Base-by-base conservation (phyloP, 2,329 filamentous ascomycete genomes). In the Curvularia hawaiiensis region DNA sequence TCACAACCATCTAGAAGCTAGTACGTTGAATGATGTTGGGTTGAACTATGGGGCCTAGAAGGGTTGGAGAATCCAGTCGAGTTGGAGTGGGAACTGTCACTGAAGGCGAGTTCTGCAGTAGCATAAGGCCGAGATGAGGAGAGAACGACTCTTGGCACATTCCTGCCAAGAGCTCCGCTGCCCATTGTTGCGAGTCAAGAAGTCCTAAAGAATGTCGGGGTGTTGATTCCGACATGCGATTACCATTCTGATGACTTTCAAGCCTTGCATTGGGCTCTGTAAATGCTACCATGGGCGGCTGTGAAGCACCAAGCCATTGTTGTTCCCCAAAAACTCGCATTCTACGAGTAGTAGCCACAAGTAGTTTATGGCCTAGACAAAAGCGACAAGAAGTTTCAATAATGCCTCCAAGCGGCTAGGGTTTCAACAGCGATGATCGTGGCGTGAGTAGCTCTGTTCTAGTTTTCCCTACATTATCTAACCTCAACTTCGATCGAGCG, bases 381-480 rank as follows among this genome's bases (percentile, higher is more conserved):
- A 11, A 22, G 8, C 12, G 30, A 16, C 14, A n/a, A 16, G 45
- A 47, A 47, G 18, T 18, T 47, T 18, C 4, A 35, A 11, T 4
- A 33, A 35, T 3, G 11, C 24, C 35, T 8, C 30, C 18, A 35
- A 30, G 45, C 30, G 30, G 35, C 14, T 18, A 35, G 30, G 8
- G 46, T 49, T 49, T 49, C 46, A 49, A 49, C 4, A 38, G 33
- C 9, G 31, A 38, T 28, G 30, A 49, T 39, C 14, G 20, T 49
- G 31, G 30, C 30, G 31, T 39, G 46, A 46, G 43, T 5, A 4
- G 20, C 14, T 6, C 18, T 16, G 3, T 0, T 38, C 4, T 26
- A 24, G 46, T 33, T 18, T 39, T 5, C 31, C 12, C 20, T 31
- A 26, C 2, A 18, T 49, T 24, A 38, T 39, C 11, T 39, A 26